Percentiles rank a stretch among this genome's conserved stretches.
These are phyloP conservation scores for Artemisia argyi DNA, from an alignment of 129 eudicot genomes.

Conservation along the genomic window DNA sequence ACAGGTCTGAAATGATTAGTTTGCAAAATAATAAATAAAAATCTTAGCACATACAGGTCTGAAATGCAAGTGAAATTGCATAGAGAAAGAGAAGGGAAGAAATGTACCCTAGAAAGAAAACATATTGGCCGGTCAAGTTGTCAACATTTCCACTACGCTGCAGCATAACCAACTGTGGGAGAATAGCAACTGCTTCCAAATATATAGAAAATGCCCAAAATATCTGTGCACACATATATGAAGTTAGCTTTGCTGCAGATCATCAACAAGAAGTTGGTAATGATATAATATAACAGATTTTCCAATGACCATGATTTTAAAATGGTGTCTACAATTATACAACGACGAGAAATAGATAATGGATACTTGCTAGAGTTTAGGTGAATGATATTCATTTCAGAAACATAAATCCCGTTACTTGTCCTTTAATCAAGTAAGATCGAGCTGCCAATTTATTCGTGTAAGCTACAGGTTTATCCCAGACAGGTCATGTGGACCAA, in stretches of 20 bases:
- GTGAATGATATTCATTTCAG: neutral
- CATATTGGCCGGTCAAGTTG: conserved; percentile 85
- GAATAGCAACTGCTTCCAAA: conserved; percentile 89
- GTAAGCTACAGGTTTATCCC: too few species aligned
- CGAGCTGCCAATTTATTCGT: too few species aligned
- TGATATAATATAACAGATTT: neutral
- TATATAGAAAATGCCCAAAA: conserved; percentile 85
- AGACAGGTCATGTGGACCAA: too few species aligned
- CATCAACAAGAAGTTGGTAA: neutral
- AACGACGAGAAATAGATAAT: neutral
- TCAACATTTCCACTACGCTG: conserved; percentile 89
- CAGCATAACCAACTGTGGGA: conserved; percentile 83
- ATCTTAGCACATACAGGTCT: neutral
- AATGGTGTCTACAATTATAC: neutral
- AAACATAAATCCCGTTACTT: neutral
- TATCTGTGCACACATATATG: conserved; percentile 35
- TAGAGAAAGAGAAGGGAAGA: conserved; percentile 1
- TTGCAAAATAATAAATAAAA: neutral
- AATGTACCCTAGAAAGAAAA: conserved; percentile 78
- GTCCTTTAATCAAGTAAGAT: conserved; percentile 1
- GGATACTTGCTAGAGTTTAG: neutral
- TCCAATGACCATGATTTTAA: neutral
- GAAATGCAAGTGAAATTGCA: neutral
- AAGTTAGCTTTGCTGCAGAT: neutral
- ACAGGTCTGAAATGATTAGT: too few species aligned